phyloP scores from a whole-genome alignment of 2,329 filamentous ascomycete species.

The Graphilbum ipis-grandicollis region DNA sequence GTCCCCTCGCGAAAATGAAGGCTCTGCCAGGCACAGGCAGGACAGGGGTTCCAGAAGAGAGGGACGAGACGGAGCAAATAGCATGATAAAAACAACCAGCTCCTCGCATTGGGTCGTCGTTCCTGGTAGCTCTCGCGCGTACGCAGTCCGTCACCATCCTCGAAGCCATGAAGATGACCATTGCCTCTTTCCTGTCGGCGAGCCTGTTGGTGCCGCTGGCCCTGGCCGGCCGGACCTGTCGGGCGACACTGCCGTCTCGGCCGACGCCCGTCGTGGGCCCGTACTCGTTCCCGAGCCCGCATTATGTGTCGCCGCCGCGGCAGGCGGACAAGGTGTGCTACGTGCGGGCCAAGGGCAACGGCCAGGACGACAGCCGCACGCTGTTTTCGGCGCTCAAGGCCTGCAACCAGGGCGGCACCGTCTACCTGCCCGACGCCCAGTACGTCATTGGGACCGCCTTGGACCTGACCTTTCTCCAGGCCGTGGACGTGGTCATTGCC shows the following conservation, averaged over 20 bases:
- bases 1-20: too few species aligned
- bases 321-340: not conserved
- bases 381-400: slow-evolving; percentile 5
- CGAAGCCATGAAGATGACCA: too few species aligned
- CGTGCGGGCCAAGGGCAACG: not conserved
- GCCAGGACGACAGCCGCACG: not conserved
- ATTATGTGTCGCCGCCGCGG: not conserved
- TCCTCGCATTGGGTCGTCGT: too few species aligned
- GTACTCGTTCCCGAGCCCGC: not conserved
- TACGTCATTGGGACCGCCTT: slow-evolving; percentile 39
- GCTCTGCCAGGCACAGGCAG: too few species aligned
- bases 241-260: not conserved
- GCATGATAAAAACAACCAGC: too few species aligned
- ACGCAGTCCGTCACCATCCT: too few species aligned
- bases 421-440: slow-evolving; percentile 31
- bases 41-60: too few species aligned
- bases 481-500: slow-evolving; percentile 29
- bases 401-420: slow-evolving; percentile 44
- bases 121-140: too few species aligned
- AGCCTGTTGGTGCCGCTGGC: not conserved
- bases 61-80: too few species aligned
- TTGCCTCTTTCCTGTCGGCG: not conserved
- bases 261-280: not conserved
- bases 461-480: slow-evolving; percentile 35
- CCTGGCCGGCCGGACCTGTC: not conserved